A percentile compares a stretch with the other conserved stretches of the same genome.
Evolutionary conservation across 169 alveolate genomes (phyloP).

Genomic region (Plasmodium inui): DNA sequence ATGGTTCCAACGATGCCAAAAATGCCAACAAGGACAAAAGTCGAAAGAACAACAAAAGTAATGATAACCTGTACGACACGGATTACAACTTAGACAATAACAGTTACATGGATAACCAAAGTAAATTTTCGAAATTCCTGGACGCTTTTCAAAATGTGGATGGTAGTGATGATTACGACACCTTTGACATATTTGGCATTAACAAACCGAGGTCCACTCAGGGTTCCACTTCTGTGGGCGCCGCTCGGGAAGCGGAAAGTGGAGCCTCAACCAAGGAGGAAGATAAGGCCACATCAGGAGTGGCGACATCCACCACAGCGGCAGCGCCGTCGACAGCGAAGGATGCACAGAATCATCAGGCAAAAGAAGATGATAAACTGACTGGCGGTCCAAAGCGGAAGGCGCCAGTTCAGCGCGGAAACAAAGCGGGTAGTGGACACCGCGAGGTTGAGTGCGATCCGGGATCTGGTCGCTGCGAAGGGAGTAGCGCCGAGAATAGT

Average conservation of each 20-base stretch:
- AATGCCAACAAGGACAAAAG: neutral
- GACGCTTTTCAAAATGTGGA: conserved; percentile 1
- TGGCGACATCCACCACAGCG: neutral
- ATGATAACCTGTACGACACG: neutral
- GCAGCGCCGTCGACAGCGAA: no score
- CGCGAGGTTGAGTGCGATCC: neutral
- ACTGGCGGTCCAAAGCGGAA: neutral
- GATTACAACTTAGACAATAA: neutral
- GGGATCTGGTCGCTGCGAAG: neutral
- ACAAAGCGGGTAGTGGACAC: neutral
- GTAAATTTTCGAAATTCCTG: neutral
- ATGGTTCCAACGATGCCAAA: neutral
- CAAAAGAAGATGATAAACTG: neutral
- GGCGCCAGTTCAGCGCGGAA: neutral
- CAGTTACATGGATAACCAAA: neutral
- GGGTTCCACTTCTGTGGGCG: neutral
- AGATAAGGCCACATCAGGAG: neutral
- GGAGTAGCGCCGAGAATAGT: neutral
- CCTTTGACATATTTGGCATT: conserved; percentile 21
- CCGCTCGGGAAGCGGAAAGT: neutral
- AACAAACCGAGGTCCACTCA: conserved; percentile 3
- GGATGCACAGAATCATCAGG: neutral
- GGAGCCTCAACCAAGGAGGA: neutral
- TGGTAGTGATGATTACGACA: conserved; percentile 2
- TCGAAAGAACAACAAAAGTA: neutral